Conservation (phyloP, 192 early-diverging fungal species). For the Umbelopsis vinacea region DNA sequence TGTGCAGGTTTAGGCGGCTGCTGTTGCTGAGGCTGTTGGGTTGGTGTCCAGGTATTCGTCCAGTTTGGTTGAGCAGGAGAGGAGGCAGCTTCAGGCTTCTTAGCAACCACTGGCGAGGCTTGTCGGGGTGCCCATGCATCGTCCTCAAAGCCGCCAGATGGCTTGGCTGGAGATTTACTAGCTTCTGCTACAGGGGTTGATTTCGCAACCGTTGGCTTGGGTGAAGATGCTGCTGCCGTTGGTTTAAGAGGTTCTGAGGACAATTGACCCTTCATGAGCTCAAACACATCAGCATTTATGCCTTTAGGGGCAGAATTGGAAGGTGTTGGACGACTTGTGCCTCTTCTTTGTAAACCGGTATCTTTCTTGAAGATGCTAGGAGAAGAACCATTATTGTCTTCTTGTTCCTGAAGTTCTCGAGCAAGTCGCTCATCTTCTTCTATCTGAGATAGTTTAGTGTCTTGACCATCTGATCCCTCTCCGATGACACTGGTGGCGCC, state of each 20-base stretch:
- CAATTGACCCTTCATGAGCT: conserved; percentile 32
- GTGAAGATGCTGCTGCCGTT: conserved; percentile 32
- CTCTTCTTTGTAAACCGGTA: conserved; percentile 27
- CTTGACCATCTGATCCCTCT: conserved; percentile 32
- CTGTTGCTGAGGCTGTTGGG: conserved; percentile 18
- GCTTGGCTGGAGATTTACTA: neutral
- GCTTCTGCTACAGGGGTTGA: conserved; percentile 1
- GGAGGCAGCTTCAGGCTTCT: conserved; percentile 2
- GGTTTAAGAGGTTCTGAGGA: conserved; percentile 34
- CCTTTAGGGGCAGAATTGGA: conserved; percentile 51
- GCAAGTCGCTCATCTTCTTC: conserved; percentile 83
- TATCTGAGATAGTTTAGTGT: conserved; percentile 58
- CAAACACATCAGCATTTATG: conserved; percentile 44
- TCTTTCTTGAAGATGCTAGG: neutral
- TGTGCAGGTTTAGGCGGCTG: neutral
- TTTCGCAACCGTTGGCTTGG: conserved; percentile 1
- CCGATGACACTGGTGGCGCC: conserved; percentile 35
- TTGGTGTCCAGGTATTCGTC: conserved; percentile 20
- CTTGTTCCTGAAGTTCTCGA: conserved; percentile 83
- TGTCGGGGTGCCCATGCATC: conserved; percentile 57
- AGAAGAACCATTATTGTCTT: conserved; percentile 44
- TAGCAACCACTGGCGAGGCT: conserved; percentile 32
- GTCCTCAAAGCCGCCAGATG: conserved; percentile 50
- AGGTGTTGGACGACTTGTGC: conserved; percentile 53
- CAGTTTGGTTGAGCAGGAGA: conserved; percentile 4